Conservation (phyloP, 2,329 filamentous ascomycete genomes). For the Hypoxylon sp. region DNA sequence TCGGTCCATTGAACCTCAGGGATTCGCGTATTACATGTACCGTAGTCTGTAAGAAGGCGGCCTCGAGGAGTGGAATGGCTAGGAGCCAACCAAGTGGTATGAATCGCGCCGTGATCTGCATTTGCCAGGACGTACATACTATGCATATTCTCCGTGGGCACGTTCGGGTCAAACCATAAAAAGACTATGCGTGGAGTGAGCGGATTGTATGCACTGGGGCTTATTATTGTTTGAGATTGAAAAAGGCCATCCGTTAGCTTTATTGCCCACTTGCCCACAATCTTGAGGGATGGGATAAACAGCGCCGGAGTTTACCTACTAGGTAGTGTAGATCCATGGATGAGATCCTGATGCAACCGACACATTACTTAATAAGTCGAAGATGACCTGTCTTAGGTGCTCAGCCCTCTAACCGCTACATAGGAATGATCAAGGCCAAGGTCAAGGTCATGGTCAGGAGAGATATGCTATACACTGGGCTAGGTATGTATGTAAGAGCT, state of each 20-base stretch:
- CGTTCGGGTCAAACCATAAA: slow-evolving; percentile 12
- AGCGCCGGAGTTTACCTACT: not conserved
- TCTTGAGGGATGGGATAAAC: slow-evolving; percentile 30
- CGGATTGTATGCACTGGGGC: slow-evolving; percentile 32
- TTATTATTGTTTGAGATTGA: slow-evolving; percentile 36
- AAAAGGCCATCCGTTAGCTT: slow-evolving; percentile 28
- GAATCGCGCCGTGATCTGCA: slow-evolving; percentile 31
- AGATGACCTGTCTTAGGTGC: slow-evolving; percentile 8
- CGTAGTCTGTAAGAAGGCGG: slow-evolving; percentile 8
- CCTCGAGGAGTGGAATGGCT: slow-evolving; percentile 18
- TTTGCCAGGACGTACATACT: no score
- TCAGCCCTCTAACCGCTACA: slow-evolving; percentile 4
- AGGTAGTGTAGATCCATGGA: slow-evolving; percentile 30
- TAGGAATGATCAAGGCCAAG: no score
- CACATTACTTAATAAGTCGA: slow-evolving; percentile 19
- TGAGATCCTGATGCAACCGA: slow-evolving; percentile 37
- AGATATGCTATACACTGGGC: no score
- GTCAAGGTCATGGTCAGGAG: no score
- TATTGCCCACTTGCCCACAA: slow-evolving; percentile 38
- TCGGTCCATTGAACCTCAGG: not conserved
- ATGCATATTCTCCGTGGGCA: slow-evolving; percentile 16
- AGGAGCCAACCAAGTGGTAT: slow-evolving; percentile 17
- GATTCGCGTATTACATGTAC: slow-evolving; percentile 9
- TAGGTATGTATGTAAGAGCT: no score
- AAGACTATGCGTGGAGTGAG: slow-evolving; percentile 30